Evolutionary conservation across 805 yeast genomes (phyloP), one percentile per base, ranked within the genome.

Genomic region (Deakozyma indianensis): DNA sequence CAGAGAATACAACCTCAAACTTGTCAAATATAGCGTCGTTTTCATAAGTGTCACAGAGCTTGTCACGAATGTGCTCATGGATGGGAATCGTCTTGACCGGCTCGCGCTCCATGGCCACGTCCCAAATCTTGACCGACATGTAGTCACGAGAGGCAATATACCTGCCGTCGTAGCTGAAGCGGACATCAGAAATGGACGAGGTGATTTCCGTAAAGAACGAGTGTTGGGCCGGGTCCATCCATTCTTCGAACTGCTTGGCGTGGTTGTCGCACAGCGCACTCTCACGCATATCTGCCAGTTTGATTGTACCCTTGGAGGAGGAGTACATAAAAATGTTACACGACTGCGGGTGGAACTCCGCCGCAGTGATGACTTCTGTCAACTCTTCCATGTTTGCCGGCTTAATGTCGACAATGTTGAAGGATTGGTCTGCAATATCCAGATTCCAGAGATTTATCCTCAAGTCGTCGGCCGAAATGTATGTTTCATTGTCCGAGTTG

Each of bases 361-460:
- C 94, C 57, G 88, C 76, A 16, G 99, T 92, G 52, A 92, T 90
- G 44, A 92, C 98, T 64, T 92, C 98, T 7, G 98, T 90, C 56
- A 92, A 74, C 66, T 92, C 99, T 68, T 92, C 99, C 98, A 92
- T 94, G 64, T 87, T 87, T 4, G 87, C 84, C 7, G 99, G 99
- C 63, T 94, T 87, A 58, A 92, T 92, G 66, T 92, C 98, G 48
- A 92, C 97, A 53, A 92, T 92, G 64, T 92, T 94, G 66, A 92
- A 92, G 56, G 88, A 77, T 67, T 90, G 96, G 64, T 90, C 95
- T 20, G 96, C 86, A 54, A 87, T 83, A 45, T 85, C 87, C 53
- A 88, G 70, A 63, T 90, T 88, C 99, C 99, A 92, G 52, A 92
- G 68, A 63, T 92, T 92, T 59, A 92, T 82, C 60, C 99, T 77